Evolutionary conservation across 2,329 filamentous ascomycete genomes (phyloP), one percentile per base, ranked within the genome.

Genomic region (Clonostachys rosea): DNA sequence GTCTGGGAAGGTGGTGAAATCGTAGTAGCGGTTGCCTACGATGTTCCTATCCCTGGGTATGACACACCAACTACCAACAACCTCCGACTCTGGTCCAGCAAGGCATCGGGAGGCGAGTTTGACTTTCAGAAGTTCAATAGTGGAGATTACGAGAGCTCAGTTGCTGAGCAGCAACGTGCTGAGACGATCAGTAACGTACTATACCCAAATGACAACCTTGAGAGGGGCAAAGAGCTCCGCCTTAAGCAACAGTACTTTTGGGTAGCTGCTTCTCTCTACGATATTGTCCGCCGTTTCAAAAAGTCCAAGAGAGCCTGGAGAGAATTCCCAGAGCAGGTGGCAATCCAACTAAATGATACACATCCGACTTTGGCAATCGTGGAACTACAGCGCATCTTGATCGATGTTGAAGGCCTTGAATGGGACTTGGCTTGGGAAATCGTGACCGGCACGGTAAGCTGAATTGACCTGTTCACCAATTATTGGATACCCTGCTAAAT

Each of bases 211-310:
- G 92, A 97, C 69, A 97, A 96, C 68, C 81, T 99, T 41, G 92
- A 97, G 55, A 83, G 91, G 54, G 94, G 94, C 52, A 99, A 99
- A 70, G 94, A 99, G 74, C 83, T 99, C 53, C 89, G 94, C 46
- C 71, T 99, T 67, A 99, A 99, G 80, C 94, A 99, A 68, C 94
- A 99, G 68, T 99, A 99, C 78, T 99, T 99, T 74, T 99, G 94
- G 94, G 95, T 96, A 61, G 91, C 94, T 45, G 94, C 94, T 14
- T 99, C 94, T 14, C 79, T 99, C 5, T 90, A 90, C 62, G 94
- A 99, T 60, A 99, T 99, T 63, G 87, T 99, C 50, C 88, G 94
- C 49, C 86, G 94, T 49, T 99, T 97, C 83, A 99, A 97, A 78
- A 99, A 97, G 80, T 84, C 90, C 16, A 91, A 89, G 74, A 85